Base-by-base conservation (phyloP, 257 asterid genomes). In the Striga asiatica region DNA sequence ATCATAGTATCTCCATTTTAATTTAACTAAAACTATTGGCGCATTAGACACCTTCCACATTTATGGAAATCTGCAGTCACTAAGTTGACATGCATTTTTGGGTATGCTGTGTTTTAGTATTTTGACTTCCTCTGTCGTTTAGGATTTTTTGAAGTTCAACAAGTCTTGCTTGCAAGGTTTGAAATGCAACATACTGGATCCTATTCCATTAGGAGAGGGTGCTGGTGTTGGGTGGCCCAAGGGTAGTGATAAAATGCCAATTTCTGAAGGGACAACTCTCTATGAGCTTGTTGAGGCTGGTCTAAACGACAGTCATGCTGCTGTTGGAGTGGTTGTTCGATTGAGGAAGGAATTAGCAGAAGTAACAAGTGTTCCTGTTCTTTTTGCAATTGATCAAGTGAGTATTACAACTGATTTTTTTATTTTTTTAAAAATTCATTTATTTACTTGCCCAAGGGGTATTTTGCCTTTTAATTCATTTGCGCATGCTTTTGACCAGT, bases 301-400 rank as follows among this genome's bases (percentile, higher is more conserved):
- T 55, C 32, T 84, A 49, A 72, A 54, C n/a, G 62, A 74, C 57
- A 72, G 91, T 6, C 82, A 88, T 56, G 95, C 97, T 50, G 70
- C 94, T 60, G 99, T 88, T 55, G 99, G 99, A 46, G 92, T 78
- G 37, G 68, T 84, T 31, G 93, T 82, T 74, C 94, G 95, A 57
- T 66, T 92, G 80, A 84, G 99, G 80, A 65, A 82, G 69, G 99
- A 92, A 73, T 64, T 92, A 66, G 79, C 96, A 23, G 74, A 77
- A 67, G 94, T 92, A 62, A 76, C 83, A 14, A 79, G 83, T 42
- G 72, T 81, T 58, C 99, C 99, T 58, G 97, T 92, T 58, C 93
- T 92, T 68, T 58, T 88, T 63, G 99, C 97, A 34, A 74, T 92
- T 49, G 99, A 92, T 77, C 95, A 92, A 66, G 99, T 92, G 66